Percentiles rank a stretch among this genome's conserved stretches.
These are phyloP conservation scores for Mycena epipterygia DNA, from an alignment of 768 basidiomycete species.

Conservation along the genomic window DNA sequence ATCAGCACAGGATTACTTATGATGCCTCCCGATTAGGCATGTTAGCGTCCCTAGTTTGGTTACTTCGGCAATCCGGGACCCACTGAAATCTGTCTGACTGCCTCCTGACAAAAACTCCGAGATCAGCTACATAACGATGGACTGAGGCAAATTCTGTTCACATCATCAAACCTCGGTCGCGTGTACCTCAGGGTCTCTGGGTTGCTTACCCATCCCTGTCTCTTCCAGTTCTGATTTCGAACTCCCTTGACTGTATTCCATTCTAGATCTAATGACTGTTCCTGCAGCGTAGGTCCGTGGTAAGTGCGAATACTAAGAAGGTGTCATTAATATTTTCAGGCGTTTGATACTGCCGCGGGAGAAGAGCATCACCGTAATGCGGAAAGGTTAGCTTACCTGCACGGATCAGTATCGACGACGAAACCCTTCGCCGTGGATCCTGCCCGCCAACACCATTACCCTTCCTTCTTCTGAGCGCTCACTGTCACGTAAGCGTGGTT, in stretches of 20 bases:
- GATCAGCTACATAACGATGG: background rate
- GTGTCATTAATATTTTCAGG: background rate
- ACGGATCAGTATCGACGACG: background rate
- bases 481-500: background rate
- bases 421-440: background rate
- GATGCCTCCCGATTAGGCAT: conserved; percentile 1
- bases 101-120: background rate
- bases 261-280: too few species aligned
- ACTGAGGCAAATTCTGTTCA: background rate
- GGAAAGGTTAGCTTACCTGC: background rate
- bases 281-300: too few species aligned
- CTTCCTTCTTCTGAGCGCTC: conserved; percentile 1
- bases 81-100: background rate
- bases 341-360: background rate
- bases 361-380: background rate
- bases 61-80: conserved; percentile 9
- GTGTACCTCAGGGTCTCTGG: background rate
- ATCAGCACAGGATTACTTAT: background rate
- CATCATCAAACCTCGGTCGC: background rate
- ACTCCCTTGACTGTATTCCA: too few species aligned
- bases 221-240: background rate
- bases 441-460: conserved; percentile 1
- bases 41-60: background rate
- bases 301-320: too few species aligned
- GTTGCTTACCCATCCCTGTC: background rate